Base-by-base conservation (phyloP, 495 filamentous ascomycete genomes). In the Xylaria bambusicola region DNA sequence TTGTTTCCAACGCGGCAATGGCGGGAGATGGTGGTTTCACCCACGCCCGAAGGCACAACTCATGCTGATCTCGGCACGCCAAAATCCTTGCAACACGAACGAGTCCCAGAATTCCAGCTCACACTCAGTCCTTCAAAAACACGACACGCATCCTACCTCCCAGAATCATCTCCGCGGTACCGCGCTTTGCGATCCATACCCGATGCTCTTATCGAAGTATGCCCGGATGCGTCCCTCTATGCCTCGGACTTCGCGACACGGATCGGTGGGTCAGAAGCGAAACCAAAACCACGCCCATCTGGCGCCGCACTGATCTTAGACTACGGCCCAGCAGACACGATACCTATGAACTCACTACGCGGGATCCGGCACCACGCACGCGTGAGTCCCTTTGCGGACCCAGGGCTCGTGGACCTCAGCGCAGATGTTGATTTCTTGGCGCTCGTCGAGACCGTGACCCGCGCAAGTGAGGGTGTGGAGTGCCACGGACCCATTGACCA, bases 401-500 rank as follows among this genome's bases (percentile, higher is more conserved):
- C 94, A 0, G 94, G 94, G 0, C 82, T 85, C 31, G 89, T 93
- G 3, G 94, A 98, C 66, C 77, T 98, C 4, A 88, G 83, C 61
- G 93, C 88, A 0, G 93, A 98, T 70, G 94, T 98, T 0, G 94
- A 98, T 69, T 98, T 98, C 64, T 78, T 77, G 1, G 90, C 86
- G 6, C 73, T 98, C 4, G 92, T 90, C 2, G 93, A 97, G 73
- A 79, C 89, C 1, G 93, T 92, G 3, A 72, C 90, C 17, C 74
- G 79, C 26, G 87, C 89, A 0, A 89, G 85, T 59, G 82, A 86
- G 6, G 88, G 84, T 2, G 86, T 98, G 15, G 94, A 98, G 71
- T 89, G 96, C 13, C 92, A 97, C 71, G 94, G 94, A 0, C 94
- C 94, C 3, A 87, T 97, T 2, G 86, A 92, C 65, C 94, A 98